phyloP scores from a whole-genome alignment of 331 rosid species.

The Stylosanthes scabra region DNA sequence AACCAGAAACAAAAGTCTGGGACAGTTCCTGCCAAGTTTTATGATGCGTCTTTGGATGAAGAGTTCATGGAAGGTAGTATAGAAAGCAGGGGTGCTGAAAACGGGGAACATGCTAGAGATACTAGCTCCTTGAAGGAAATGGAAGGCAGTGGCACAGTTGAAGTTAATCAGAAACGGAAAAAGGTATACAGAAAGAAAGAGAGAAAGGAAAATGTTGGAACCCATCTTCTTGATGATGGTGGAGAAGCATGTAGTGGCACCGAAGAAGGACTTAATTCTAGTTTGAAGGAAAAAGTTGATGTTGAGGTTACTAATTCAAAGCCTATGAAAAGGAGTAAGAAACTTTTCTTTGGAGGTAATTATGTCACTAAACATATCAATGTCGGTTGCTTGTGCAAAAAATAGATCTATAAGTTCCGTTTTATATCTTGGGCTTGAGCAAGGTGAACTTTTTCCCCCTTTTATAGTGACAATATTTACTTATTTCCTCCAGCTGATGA shows the following conservation, averaged over 20 bases:
- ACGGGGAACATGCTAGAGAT: constrained; percentile 60
- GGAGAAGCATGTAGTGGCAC: constrained; percentile 77
- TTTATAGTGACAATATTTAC: constrained; percentile 6
- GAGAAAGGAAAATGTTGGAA: constrained; percentile 51
- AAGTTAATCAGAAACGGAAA: constrained; percentile 55
- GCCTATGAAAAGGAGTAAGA: constrained; percentile 60
- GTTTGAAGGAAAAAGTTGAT: constrained; percentile 54
- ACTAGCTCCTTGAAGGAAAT: constrained; percentile 51
- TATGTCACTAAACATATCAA: constrained; percentile 17
- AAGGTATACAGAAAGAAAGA: constrained; percentile 56
- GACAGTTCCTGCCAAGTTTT: constrained; percentile 44
- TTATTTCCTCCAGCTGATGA: constrained; percentile 49
- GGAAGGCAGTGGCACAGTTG: constrained; percentile 65
- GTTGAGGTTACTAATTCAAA: constrained; percentile 53
- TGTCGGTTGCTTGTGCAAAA: constrained; percentile 10
- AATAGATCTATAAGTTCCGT: not conserved
- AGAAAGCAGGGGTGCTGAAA: constrained; percentile 66
- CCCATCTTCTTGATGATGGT: constrained; percentile 62
- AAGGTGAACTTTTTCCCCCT: constrained; percentile 8
- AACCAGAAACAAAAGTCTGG: constrained; percentile 52
- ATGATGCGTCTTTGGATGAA: constrained; percentile 50
- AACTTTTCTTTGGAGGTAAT: constrained; percentile 64
- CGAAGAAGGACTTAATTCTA: constrained; percentile 57
- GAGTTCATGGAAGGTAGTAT: constrained; percentile 63
- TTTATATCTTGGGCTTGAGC: constrained; percentile 1